Base-by-base conservation (phyloP, 345 rosid genomes). In the Arabis alpina region DNA sequence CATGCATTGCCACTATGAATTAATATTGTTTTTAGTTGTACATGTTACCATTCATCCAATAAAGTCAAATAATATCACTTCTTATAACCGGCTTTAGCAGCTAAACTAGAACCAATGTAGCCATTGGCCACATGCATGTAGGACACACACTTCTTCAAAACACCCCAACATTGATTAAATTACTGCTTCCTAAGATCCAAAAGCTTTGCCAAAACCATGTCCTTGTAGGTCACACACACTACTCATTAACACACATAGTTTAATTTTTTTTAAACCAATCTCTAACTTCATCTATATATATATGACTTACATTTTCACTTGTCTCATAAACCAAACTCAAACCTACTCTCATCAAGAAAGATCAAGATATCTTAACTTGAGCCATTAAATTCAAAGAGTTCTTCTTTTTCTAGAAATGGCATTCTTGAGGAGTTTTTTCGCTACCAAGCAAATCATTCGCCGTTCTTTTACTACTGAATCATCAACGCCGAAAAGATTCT, bases 401-500 rank as follows among this genome's bases (percentile, higher is more conserved):
- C 6, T 10, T 34, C 43, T 43, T 52, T 71, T 63, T 54, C 57
- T 54, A 14, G 41, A 58, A 32, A 73, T 74, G 78, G 36, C 57
- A 36, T 67, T 74, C 36, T 52, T 74, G 13, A 67, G 53, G 43
- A 74, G 73, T 44, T 28, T 67, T 25, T 68, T 74, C 3, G 68
- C 34, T 2, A 74, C 68, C 5, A 74, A 67, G 68, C 57, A 66
- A 43, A 67, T 74, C 40, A 52, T 59, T 60, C 57, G 49, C 36
- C 41, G 66, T 34, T 67, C 57, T 60, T 39, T 67, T 15, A 44
- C 51, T 44, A 67, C 49, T 16, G 73, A 66, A 51, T 44, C 78
- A 36, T 73, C 65, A 41, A 82, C 77, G 1, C 86, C 82, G 0
- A 79, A 81, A 79, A 82, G 84, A 12, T 79, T 68, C 68, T 41